Base-by-base conservation (phyloP, 176 grass and related monocot species). In the Ensete glaucum region DNA sequence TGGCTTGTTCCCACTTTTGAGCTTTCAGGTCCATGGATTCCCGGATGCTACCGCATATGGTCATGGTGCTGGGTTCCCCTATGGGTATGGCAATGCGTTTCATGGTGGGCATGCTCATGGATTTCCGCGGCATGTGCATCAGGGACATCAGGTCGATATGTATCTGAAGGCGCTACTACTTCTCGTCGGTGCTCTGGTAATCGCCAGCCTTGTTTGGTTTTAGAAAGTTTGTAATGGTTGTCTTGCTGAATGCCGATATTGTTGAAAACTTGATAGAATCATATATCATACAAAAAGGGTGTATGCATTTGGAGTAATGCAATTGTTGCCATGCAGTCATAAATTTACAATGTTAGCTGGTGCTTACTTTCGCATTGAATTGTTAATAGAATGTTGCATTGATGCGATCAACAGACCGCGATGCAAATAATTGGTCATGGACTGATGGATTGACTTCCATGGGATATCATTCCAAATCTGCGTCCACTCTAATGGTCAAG, bases 1-100 rank as follows among this genome's bases (percentile, higher is more conserved):
- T 54, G 71, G 71, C 23, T 54, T 73, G 51, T 73, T 73, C 52
- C 71, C 71, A 15, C 21, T 53, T 54, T 21, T 73, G 71, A 73
- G 52, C 22, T 73, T 73, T 54, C 71, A 73, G 48, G 50, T 54
- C 23, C 71, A 54, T 25, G 71, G 71, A 73, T 54, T 73, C 11
- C 71, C 71, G 24, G 71, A 54, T 54, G 71, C 21, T 14, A 73
- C 71, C 25, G 21, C 71, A 1, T 73, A 54, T 54, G 66, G 66
- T 68, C 66, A 26, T 13, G 66, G 66, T 17, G 21, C 52, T 26
- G 71, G 71, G 4, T 73, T 73, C 21, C 51, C 71, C 11, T 54
- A 73, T 26, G 51, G 50, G 9, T 54, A 73, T 26, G 71, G 51
- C 7, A 12, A 71, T 21, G 49, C 49, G 13, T 71, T 71, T 50